Conservation (phyloP, 2,329 filamentous ascomycete genomes). For the Xylariomycetidae sp. region DNA sequence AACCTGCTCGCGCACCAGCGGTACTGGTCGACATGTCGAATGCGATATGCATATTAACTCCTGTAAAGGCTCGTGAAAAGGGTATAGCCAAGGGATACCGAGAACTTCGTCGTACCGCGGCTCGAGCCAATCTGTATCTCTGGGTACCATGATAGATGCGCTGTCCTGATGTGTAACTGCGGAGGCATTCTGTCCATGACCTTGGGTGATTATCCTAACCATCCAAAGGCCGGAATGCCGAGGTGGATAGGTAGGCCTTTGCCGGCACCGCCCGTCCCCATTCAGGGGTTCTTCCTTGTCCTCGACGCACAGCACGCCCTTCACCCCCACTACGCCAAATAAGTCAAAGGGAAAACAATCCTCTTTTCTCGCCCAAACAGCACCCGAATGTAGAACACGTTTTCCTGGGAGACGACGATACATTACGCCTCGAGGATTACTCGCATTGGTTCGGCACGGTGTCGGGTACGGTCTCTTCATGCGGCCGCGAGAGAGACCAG, state of each 20-base stretch:
- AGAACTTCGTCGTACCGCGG: conserved; percentile 13
- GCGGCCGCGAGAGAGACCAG: conserved; percentile 27
- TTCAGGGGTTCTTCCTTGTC: too few species aligned
- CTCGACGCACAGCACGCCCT: too few species aligned
- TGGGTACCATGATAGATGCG: conserved; percentile 1
- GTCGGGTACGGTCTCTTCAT: conserved; percentile 25
- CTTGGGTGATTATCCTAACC: too few species aligned
- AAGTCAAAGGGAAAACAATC: too few species aligned
- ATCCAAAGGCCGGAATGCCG: too few species aligned
- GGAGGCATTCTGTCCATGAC: conserved; percentile 15
- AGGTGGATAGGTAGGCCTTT: too few species aligned
- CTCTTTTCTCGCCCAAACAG: too few species aligned
- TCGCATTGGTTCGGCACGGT: conserved; percentile 25
- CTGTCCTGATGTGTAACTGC: conserved; percentile 18
- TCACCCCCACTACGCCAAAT: too few species aligned
- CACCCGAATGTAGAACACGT: too few species aligned
- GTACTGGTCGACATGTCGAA: conserved; percentile 17
- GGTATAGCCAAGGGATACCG: conserved; percentile 17
- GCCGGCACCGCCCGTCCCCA: too few species aligned
- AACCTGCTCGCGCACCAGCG: conserved; percentile 19
- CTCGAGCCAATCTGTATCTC: conserved; percentile 14
- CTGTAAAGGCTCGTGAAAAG: conserved; percentile 17
- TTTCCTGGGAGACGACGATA: conserved; percentile 10
- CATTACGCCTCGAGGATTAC: conserved; percentile 16
- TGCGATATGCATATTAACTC: conserved; percentile 20